Percentiles rank a stretch among this genome's conserved stretches.
Evolutionary conservation across 345 rosid genomes (phyloP).

Genomic region (Citrus hindsii): DNA sequence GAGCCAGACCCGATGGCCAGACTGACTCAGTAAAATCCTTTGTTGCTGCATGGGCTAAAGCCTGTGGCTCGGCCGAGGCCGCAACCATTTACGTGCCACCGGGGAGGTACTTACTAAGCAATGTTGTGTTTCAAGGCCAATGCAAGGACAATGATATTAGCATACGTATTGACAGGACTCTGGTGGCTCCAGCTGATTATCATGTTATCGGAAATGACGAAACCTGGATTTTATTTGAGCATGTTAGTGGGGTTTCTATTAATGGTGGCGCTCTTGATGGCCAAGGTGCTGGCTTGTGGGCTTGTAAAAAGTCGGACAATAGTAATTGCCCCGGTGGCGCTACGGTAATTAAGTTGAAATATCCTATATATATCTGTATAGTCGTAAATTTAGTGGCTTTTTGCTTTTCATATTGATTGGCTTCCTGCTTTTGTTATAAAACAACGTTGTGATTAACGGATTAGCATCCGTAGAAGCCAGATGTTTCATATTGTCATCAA

Average conservation of each 20-base stretch:
- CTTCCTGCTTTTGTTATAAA: too few species aligned
- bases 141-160: conserved; percentile 50
- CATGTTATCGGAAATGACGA: conserved; percentile 31
- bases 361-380: too few species aligned
- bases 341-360: too few species aligned
- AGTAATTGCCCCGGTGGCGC: too few species aligned
- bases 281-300: too few species aligned
- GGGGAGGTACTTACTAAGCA: conserved; percentile 43
- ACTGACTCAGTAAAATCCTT: conserved; percentile 62
- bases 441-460: too few species aligned
- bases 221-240: conserved; percentile 48
- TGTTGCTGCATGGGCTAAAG: conserved; percentile 42
- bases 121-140: conserved; percentile 47
- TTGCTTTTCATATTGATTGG: too few species aligned
- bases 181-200: conserved; percentile 63
- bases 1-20: conserved; percentile 53
- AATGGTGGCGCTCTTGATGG: conserved; percentile 67
- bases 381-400: too few species aligned
- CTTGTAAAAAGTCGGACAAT: too few species aligned
- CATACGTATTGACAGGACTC: conserved; percentile 51
- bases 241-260: conserved; percentile 47
- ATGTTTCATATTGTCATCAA: too few species aligned
- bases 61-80: conserved; percentile 48
- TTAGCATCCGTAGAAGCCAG: too few species aligned
- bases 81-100: conserved; percentile 51